Percentiles rank a stretch among this genome's conserved stretches.
These are phyloP conservation scores for Nicotiana knightiana DNA, from an alignment of 257 asterid species.

Conservation along the genomic window DNA sequence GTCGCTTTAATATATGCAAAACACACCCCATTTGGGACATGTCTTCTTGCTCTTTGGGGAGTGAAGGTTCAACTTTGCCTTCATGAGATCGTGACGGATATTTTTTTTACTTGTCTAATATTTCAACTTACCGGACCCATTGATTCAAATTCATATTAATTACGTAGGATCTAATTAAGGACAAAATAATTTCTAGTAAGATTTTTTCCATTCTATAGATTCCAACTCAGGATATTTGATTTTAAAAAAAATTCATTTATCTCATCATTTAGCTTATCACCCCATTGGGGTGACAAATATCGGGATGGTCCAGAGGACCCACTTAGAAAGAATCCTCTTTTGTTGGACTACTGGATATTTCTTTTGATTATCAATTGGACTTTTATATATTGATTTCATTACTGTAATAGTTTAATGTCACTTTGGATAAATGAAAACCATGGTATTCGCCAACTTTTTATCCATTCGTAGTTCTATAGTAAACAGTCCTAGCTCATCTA, in stretches of 20 bases:
- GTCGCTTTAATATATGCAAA: constrained; percentile 27
- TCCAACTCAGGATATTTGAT: neutral
- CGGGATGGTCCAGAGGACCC: constrained; percentile 12
- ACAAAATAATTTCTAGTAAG: no score
- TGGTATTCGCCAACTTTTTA: neutral
- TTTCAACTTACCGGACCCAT: no score
- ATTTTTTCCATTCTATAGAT: no score
- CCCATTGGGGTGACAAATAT: constrained; percentile 10
- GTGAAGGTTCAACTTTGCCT: constrained; percentile 12
- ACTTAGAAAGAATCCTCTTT: neutral
- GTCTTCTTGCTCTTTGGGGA: constrained; percentile 21
- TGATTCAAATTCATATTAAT: no score
- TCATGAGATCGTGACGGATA: neutral
- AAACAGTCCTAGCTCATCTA: neutral
- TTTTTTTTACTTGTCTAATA: neutral
- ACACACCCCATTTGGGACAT: constrained; percentile 2
- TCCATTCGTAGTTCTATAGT: neutral
- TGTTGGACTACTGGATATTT: constrained; percentile 19
- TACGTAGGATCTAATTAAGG: no score
- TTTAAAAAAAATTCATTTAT: no score
- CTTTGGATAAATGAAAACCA: neutral
- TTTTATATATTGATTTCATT: neutral
- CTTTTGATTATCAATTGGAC: neutral
- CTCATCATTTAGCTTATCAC: constrained; percentile 15
- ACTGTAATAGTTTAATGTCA: neutral